Conservation (phyloP, 805 yeast species). For the Diddensiella santjacobensis region DNA sequence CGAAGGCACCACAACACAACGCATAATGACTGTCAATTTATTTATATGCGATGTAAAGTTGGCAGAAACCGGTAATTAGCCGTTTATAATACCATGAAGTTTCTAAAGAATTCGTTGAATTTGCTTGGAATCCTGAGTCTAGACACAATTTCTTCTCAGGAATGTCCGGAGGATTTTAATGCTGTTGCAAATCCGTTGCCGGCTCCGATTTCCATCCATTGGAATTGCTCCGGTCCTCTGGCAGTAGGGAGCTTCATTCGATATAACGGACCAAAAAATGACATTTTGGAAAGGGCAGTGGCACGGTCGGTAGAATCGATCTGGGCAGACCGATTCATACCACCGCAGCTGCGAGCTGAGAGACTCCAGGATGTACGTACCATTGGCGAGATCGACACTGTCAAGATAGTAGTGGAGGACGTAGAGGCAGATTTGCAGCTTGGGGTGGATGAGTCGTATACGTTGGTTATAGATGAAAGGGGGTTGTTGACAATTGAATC, state of each 20-base stretch:
- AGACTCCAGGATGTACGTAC: not conserved
- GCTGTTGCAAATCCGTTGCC: conserved; percentile 9
- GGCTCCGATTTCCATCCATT: conserved; percentile 5
- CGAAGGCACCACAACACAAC: too few species aligned
- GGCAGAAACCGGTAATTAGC: too few species aligned
- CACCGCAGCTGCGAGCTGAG: not conserved
- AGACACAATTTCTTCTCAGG: not conserved
- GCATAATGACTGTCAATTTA: too few species aligned
- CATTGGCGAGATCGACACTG: not conserved
- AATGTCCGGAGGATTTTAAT: not conserved
- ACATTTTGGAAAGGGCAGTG: not conserved
- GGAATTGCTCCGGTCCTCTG: conserved; percentile 4
- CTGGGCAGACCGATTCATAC: not conserved
- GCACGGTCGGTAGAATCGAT: not conserved
- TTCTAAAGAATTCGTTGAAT: not conserved
- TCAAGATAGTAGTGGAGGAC: conserved; percentile 24
- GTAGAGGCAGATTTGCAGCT: conserved; percentile 31
- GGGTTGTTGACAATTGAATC: conserved; percentile 26
- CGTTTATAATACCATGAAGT: not conserved
- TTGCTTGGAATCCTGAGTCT: not conserved
- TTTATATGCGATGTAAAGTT: too few species aligned
- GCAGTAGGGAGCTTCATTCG: not conserved
- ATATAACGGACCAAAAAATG: conserved; percentile 1
- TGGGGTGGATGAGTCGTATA: conserved; percentile 39
- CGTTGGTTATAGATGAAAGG: conserved; percentile 21